phyloP scores from a whole-genome alignment of 2,329 filamentous ascomycete species.

The Xylariaceae sp. region DNA sequence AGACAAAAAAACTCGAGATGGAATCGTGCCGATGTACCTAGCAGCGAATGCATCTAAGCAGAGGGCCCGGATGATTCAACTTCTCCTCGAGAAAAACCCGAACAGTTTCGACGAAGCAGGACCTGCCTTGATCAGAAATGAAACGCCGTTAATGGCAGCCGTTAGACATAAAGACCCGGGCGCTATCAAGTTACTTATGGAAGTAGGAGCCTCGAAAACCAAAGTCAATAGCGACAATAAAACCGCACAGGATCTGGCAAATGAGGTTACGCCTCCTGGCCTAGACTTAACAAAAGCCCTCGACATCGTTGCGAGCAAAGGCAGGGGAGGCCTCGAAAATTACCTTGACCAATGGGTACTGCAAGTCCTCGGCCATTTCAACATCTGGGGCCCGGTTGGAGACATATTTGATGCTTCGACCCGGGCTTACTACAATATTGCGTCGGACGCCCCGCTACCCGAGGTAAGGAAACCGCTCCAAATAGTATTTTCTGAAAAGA shows the following conservation, averaged over 20 bases:
- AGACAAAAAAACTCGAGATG: constrained; percentile 23
- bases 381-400: constrained; percentile 23
- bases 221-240: constrained; percentile 23
- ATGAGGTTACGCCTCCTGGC: constrained; percentile 3
- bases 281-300: constrained; percentile 19
- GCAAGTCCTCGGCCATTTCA: constrained; percentile 22
- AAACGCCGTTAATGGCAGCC: constrained; percentile 28
- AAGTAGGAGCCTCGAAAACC: constrained; percentile 23
- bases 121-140: constrained; percentile 1
- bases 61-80: constrained; percentile 23
- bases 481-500: background rate
- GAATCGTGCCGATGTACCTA: constrained; percentile 19
- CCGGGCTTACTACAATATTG: constrained; percentile 12
- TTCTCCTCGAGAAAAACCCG: constrained; percentile 26
- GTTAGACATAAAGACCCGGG: constrained; percentile 12
- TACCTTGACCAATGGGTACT: constrained; percentile 27
- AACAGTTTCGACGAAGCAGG: constrained; percentile 20
- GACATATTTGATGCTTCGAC: constrained; percentile 22
- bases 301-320: constrained; percentile 20
- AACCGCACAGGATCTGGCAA: constrained; percentile 19
- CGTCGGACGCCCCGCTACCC: constrained; percentile 1
- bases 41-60: constrained; percentile 19
- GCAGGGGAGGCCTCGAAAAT: constrained; percentile 19
- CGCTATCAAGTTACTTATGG: constrained; percentile 21
- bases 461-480: constrained; percentile 1